Evolutionary conservation across 176 grass and related monocot species (phyloP).

Genomic region (Miscanthus lutarioriparius): DNA sequence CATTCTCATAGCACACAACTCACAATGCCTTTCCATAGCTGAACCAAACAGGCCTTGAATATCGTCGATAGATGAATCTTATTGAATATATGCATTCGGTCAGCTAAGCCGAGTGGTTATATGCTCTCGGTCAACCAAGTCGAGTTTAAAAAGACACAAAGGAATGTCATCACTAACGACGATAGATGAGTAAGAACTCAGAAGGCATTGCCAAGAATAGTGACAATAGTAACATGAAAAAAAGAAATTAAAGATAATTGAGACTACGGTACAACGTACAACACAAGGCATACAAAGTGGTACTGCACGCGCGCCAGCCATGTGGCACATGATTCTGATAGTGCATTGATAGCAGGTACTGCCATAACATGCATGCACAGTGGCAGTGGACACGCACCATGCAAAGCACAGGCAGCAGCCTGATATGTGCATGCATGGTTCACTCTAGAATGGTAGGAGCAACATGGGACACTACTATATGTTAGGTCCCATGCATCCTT

Average conservation of each 20-base stretch:
- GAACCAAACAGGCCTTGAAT: too few species aligned
- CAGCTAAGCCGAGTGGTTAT: too few species aligned
- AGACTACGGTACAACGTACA: background rate
- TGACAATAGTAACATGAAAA: background rate
- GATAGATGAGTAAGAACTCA: background rate
- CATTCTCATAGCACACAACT: too few species aligned
- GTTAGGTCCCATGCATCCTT: slow-evolving; percentile 14
- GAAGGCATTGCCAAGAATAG: background rate
- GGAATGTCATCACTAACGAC: slow-evolving; percentile 1
- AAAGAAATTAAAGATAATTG: background rate
- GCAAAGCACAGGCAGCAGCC: background rate
- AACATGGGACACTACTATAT: background rate
- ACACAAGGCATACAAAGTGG: background rate
- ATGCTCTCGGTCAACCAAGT: too few species aligned
- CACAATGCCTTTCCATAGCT: too few species aligned
- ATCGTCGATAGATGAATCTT: too few species aligned
- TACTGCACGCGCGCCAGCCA: background rate
- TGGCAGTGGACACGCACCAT: slow-evolving; percentile 14
- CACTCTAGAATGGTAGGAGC: background rate
- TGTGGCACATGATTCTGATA: slow-evolving; percentile 12
- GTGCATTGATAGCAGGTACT: background rate
- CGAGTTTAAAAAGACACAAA: background rate
- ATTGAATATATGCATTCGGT: too few species aligned
- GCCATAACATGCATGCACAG: slow-evolving; percentile 23
- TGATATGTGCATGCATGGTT: background rate